phyloP scores from a whole-genome alignment of 345 rosid species.

The Hibiscus mutabilis region DNA sequence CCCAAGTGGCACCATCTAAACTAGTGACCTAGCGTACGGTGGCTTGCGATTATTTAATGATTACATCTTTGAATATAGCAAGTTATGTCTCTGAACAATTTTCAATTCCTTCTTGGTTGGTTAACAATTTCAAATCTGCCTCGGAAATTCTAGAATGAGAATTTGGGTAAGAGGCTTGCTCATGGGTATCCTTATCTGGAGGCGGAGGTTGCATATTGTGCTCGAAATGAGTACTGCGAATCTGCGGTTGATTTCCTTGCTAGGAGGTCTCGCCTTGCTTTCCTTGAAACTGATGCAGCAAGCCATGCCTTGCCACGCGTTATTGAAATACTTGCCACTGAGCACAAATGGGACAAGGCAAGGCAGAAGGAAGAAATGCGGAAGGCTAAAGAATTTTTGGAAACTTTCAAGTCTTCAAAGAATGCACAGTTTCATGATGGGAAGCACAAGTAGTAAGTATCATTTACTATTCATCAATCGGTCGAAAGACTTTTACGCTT shows the following conservation, averaged over 20 bases:
- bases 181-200: constrained; percentile 72
- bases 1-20: background rate
- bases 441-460: constrained; percentile 51
- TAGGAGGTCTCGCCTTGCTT: constrained; percentile 89
- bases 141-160: constrained; percentile 51
- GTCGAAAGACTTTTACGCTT: background rate
- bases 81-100: background rate
- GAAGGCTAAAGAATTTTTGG: constrained; percentile 57
- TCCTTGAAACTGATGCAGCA: constrained; percentile 95
- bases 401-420: constrained; percentile 86
- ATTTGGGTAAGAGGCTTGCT: constrained; percentile 83
- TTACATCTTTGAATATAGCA: background rate
- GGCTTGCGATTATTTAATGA: background rate
- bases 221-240: constrained; percentile 83
- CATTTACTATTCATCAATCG: background rate
- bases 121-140: background rate
- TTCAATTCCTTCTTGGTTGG: background rate
- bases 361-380: constrained; percentile 62
- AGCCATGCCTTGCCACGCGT: constrained; percentile 72
- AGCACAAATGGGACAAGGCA: constrained; percentile 71
- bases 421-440: constrained; percentile 94
- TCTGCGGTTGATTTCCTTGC: constrained; percentile 91
- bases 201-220: constrained; percentile 73
- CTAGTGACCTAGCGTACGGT: background rate
- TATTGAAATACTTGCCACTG: constrained; percentile 63